Base-by-base conservation (phyloP, 306 rosid genomes). In the Potentilla sterilis region DNA sequence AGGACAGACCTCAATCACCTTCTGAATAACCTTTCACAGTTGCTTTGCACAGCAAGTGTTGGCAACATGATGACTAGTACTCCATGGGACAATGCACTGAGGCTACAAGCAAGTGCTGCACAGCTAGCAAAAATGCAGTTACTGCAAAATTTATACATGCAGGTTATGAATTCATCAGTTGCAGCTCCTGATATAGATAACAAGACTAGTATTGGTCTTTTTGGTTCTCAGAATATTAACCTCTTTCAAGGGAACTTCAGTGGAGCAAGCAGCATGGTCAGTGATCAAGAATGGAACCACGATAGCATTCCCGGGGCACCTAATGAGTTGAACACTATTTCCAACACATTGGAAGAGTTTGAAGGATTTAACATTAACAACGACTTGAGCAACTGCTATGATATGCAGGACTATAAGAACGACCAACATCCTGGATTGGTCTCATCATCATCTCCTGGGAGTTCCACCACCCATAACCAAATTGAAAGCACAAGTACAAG, bases 1-100 rank as follows among this genome's bases (percentile, higher is more conserved):
- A 90, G 97, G 72, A 88, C 90, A 10, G 97, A 94, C 28, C 78
- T 86, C 47, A 88, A 83, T 78, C 91, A 82, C 37, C 85, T 89
- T 16, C 69, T 91, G 78, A 85, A 37, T 37, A 37, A 65, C 79
- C 86, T 90, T 62, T 70, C 91, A 12, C 87, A 83, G 32, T 76
- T 90, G 85, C 83, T 94, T 67, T 83, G 84, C 75, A 54, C 78
- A 5, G 32, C 89, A 72, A 81, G 55, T 49, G 40, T 80, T 41
- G 79, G 83, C 57, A 83, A 76, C 61, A 55, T 62, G 35, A 44
- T 35, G 64, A 65, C 32, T 35, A 12, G 35, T 35, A 78, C 12
- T 72, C 75, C 81, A 34, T 84, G 84, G 90, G 76, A 75, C 11
- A 88, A 77, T 74, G 85, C 85, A 80, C 81, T 91, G 1, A 85